Conservation (phyloP, 2,329 filamentous ascomycete genomes). For the Calonectria naviculata region DNA sequence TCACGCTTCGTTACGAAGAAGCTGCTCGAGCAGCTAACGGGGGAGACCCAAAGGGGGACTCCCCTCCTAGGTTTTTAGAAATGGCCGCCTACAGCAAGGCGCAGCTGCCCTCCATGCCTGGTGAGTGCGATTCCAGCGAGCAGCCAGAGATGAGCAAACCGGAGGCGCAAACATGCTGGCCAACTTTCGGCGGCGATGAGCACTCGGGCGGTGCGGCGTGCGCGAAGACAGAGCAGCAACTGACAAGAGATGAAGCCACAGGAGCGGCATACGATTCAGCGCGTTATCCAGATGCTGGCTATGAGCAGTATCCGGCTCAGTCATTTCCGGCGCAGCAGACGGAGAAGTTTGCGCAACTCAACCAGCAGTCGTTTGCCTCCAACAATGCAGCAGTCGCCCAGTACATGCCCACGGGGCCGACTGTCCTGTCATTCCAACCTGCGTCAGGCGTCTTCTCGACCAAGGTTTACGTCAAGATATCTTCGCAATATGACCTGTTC, state of each 20-base stretch:
- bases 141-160: neutral
- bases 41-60: constrained; percentile 66
- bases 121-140: constrained; percentile 64
- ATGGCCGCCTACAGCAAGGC: constrained; percentile 77
- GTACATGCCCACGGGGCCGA: constrained; percentile 71
- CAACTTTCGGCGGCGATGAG: neutral
- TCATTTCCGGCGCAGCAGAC: constrained; percentile 58
- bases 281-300: constrained; percentile 68
- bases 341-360: constrained; percentile 64
- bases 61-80: constrained; percentile 55
- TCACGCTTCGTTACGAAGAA: constrained; percentile 68
- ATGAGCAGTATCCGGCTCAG: constrained; percentile 63
- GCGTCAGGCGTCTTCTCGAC: constrained; percentile 75
- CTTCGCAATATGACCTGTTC: constrained; percentile 78
- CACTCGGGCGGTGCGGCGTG: neutral
- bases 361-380: constrained; percentile 67
- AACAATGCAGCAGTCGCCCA: constrained; percentile 73
- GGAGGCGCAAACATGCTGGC: neutral
- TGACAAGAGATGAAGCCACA: constrained; percentile 17
- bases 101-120: constrained; percentile 81
- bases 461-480: constrained; percentile 78
- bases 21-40: constrained; percentile 63
- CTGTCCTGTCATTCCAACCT: constrained; percentile 78
- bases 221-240: neutral
- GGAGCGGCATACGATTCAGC: constrained; percentile 67